phyloP scores from a whole-genome alignment of 2,329 filamentous ascomycete genomes.

The Botryotinia calthae region DNA sequence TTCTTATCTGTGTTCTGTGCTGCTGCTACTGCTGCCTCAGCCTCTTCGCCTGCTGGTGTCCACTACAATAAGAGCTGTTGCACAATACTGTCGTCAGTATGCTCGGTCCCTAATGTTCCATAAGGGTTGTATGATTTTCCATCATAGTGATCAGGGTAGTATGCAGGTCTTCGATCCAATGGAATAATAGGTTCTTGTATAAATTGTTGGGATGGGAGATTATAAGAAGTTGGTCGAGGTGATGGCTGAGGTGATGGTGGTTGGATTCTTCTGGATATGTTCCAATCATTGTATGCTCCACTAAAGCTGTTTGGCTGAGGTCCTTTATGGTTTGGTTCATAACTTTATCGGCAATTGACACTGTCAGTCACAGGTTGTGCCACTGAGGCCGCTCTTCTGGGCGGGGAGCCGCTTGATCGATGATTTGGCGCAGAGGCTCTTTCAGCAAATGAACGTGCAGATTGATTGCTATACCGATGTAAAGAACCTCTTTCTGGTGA shows the following conservation, averaged over 20 bases:
- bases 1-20: background rate
- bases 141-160: background rate
- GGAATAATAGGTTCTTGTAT: background rate
- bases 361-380: background rate
- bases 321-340: background rate
- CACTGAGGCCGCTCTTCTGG: background rate
- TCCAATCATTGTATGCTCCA: background rate
- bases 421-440: no score
- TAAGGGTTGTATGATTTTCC: background rate
- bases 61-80: constrained; percentile 14
- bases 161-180: background rate
- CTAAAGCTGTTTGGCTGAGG: background rate
- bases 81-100: background rate
- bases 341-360: no score
- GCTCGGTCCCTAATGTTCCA: background rate
- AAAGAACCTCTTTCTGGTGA: background rate
- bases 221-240: background rate
- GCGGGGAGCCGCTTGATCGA: background rate
- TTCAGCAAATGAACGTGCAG: no score
- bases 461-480: background rate
- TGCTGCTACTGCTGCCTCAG: background rate
- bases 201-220: background rate
- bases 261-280: background rate
- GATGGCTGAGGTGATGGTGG: background rate
- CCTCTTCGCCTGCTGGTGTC: constrained; percentile 6